phyloP scores from a whole-genome alignment of 257 asterid genomes.

The Salvia splendens region DNA sequence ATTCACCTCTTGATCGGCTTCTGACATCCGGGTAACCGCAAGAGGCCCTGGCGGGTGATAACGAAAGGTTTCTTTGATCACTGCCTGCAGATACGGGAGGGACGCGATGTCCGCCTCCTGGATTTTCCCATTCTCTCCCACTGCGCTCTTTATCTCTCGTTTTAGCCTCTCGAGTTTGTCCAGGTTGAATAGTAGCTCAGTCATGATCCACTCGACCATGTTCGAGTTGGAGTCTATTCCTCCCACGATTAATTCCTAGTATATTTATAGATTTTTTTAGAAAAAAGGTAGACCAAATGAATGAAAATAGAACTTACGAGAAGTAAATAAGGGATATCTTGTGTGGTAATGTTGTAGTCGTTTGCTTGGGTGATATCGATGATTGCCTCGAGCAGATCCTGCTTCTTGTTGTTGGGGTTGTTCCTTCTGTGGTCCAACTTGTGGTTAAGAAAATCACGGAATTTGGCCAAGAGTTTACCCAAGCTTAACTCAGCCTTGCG shows the following conservation, averaged over 20 bases:
- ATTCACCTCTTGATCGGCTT: constrained; percentile 17
- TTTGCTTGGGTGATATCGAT: constrained; percentile 26
- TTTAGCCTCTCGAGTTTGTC: constrained; percentile 20
- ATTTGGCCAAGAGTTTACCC: constrained; percentile 24
- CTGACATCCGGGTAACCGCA: constrained; percentile 16
- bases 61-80: constrained; percentile 36
- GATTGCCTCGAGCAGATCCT: constrained; percentile 33
- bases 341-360: constrained; percentile 13
- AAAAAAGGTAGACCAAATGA: no score
- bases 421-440: constrained; percentile 20
- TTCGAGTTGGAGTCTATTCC: constrained; percentile 19
- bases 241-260: constrained; percentile 22
- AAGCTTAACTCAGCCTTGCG: constrained; percentile 18
- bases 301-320: no score
- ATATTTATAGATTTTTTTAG: no score
- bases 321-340: constrained; percentile 27
- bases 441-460: constrained; percentile 16
- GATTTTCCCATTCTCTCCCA: constrained; percentile 1
- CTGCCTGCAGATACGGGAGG: constrained; percentile 39
- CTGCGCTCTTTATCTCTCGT: constrained; percentile 29
- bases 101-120: constrained; percentile 34
- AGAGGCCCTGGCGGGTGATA: constrained; percentile 36
- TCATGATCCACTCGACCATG: constrained; percentile 40
- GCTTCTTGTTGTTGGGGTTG: neutral
- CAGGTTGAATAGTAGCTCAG: constrained; percentile 38